Percentiles rank a stretch among this genome's conserved stretches.
Evolutionary conservation across 345 rosid genomes (phyloP).

Genomic region (Murraya paniculata): DNA sequence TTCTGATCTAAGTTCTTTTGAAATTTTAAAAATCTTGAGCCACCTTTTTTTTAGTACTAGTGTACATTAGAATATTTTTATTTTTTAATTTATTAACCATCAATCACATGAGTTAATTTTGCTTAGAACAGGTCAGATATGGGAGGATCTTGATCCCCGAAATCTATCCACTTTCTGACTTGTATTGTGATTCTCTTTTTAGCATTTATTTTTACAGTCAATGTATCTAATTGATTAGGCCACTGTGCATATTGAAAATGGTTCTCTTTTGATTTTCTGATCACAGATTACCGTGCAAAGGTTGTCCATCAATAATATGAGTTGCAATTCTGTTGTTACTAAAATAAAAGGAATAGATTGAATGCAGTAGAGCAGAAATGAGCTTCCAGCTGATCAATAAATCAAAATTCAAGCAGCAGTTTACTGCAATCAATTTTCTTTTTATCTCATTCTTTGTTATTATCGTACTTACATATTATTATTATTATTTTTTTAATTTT

Average conservation of each 20-base stretch:
- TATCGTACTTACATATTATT: not conserved
- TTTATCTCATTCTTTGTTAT: not conserved
- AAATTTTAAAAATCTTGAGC: no score
- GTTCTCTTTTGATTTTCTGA: not conserved
- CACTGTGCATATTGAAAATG: not conserved
- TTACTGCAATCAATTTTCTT: not conserved
- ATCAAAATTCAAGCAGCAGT: not conserved
- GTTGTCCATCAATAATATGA: not conserved
- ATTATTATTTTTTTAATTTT: not conserved
- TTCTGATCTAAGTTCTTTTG: no score
- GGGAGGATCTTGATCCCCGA: no score
- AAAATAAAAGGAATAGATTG: not conserved
- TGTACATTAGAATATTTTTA: no score
- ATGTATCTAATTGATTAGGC: not conserved
- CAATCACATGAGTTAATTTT: no score
- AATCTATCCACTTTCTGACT: conserved; percentile 11
- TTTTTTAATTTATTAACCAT: no score
- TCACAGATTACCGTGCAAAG: not conserved
- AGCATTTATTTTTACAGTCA: not conserved
- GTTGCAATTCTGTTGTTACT: not conserved
- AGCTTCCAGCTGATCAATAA: not conserved
- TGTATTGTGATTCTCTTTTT: conserved; percentile 6
- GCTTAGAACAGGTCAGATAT: no score
- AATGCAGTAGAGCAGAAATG: not conserved
- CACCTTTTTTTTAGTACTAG: no score